phyloP scores from a whole-genome alignment of 2,329 filamentous ascomycete species.

The Colletotrichum sp. region DNA sequence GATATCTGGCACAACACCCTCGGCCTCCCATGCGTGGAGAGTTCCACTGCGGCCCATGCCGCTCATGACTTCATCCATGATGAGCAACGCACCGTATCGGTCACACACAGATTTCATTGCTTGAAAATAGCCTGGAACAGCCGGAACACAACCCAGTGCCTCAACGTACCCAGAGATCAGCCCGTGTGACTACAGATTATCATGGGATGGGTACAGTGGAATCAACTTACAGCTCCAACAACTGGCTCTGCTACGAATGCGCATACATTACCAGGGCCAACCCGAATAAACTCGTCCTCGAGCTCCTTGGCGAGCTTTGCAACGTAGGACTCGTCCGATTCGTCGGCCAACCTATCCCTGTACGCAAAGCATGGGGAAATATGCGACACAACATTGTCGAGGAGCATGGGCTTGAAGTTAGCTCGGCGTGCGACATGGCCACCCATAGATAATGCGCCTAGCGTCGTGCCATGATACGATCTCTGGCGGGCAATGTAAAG shows the following conservation, averaged over 20 bases:
- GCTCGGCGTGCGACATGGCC: slow-evolving; percentile 66
- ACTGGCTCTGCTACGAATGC: slow-evolving; percentile 78
- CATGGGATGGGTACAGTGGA: too few species aligned
- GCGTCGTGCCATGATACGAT: slow-evolving; percentile 76
- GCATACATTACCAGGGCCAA: slow-evolving; percentile 71
- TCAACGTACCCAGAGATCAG: slow-evolving; percentile 26
- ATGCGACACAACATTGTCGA: slow-evolving; percentile 55
- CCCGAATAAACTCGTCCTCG: slow-evolving; percentile 66
- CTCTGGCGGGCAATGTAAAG: slow-evolving; percentile 71
- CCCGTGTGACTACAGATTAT: neutral
- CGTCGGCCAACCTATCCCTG: slow-evolving; percentile 53
- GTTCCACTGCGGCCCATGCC: slow-evolving; percentile 14
- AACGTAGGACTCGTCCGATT: slow-evolving; percentile 66
- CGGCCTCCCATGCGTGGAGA: slow-evolving; percentile 24
- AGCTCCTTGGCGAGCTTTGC: slow-evolving; percentile 66
- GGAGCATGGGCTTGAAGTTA: slow-evolving; percentile 67
- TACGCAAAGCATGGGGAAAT: slow-evolving; percentile 74
- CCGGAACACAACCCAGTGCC: slow-evolving; percentile 68
- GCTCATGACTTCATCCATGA: slow-evolving; percentile 58
- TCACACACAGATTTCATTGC: slow-evolving; percentile 69
- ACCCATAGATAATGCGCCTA: slow-evolving; percentile 70
- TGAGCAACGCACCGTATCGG: slow-evolving; percentile 68
- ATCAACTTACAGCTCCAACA: slow-evolving; percentile 67
- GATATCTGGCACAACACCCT: slow-evolving; percentile 52
- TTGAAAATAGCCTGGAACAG: slow-evolving; percentile 66